These are phyloP conservation scores for Phtheirospermum japonicum DNA, from an alignment of 257 asterid genomes.

Conservation along the genomic window DNA sequence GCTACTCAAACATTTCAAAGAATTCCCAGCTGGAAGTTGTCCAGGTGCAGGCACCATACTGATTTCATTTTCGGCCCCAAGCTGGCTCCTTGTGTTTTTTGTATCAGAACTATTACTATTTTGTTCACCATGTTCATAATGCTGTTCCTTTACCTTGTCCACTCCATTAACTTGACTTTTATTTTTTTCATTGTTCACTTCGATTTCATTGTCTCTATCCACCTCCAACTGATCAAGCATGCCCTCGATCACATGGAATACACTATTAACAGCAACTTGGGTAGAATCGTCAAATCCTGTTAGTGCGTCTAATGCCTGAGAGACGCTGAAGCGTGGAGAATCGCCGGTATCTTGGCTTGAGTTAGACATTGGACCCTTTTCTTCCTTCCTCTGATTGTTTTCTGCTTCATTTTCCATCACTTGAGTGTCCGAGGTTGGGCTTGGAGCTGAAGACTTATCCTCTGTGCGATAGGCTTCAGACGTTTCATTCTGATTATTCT, in stretches of 20 bases:
- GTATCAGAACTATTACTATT: conserved; percentile 23
- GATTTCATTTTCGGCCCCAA: conserved; percentile 33
- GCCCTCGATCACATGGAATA: conserved; percentile 76
- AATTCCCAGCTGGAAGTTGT: conserved; percentile 38
- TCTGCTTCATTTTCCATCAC: conserved; percentile 40
- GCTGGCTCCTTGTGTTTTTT: conserved; percentile 29
- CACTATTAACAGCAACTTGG: conserved; percentile 88
- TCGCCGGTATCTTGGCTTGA: conserved; percentile 39
- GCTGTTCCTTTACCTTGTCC: conserved; percentile 31
- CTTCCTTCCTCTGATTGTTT: conserved; percentile 47
- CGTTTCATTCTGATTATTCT: conserved; percentile 26
- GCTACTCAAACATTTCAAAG: conserved; percentile 32
- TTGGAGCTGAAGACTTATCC: conserved; percentile 41
- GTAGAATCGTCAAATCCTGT: conserved; percentile 93
- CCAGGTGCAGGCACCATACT: conserved; percentile 30
- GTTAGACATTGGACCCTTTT: conserved; percentile 33
- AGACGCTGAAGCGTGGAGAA: conserved; percentile 59
- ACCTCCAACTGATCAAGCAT: conserved; percentile 76
- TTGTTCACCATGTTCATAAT: conserved; percentile 16
- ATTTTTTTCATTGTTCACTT: conserved; percentile 31
- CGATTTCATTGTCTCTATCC: conserved; percentile 40
- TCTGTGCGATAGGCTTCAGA: conserved; percentile 36
- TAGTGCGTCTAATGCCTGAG: conserved; percentile 78
- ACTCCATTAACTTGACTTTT: conserved; percentile 31
- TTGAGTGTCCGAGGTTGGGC: conserved; percentile 46